Evolutionary conservation across 768 basidiomycete species (phyloP), one percentile per base, ranked within the genome.

Genomic region (Trametes cubensis): DNA sequence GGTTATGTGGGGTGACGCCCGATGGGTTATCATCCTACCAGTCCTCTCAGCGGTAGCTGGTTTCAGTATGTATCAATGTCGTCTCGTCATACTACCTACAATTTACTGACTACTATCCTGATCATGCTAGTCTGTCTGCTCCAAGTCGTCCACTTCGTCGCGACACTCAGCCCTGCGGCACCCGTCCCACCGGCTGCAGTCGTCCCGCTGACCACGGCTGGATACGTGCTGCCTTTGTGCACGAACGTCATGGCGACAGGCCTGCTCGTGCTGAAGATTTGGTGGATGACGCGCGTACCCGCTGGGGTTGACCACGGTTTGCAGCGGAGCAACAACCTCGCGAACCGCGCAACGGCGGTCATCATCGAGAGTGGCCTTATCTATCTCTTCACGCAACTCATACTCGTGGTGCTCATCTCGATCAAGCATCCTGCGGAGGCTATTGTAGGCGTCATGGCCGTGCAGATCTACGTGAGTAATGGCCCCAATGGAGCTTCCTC

Each of bases 181-280:
- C 73, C 76, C 8, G 58, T 67, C n/a, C 75, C 78, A 11, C 79
- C 78, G 18, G 63, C 74, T 5, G 64, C 62, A 6, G 49, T 78
- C n/a, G 73, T 74, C 18, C 74, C 79, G 2, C 67, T 81, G 6
- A 73, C 73, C 26, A 73, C 73, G 8, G 78, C 78, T 0, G 70
- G 61, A 15, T 80, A 76, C 41, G 20, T 60, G 26, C 73, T 81
- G 30, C 76, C 81, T 1, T 72, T 81, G 30, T 73, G 72, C 54
- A 75, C 78, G 3, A 82, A 81, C 57, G 55, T 77, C 64, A 59
- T 81, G 30, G 73, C 81, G 38, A 80, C 80, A 4, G 50, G 57
- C 13, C 75, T 82, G 67, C 80, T 81, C 47, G 73, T 76, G 21
- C 69, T 50, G 34, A 77, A 76, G 34, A 78, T 81, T 23, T 79